Evolutionary conservation across 208 protist species (phyloP).

Genomic region (Acanthamoeba royreba): DNA sequence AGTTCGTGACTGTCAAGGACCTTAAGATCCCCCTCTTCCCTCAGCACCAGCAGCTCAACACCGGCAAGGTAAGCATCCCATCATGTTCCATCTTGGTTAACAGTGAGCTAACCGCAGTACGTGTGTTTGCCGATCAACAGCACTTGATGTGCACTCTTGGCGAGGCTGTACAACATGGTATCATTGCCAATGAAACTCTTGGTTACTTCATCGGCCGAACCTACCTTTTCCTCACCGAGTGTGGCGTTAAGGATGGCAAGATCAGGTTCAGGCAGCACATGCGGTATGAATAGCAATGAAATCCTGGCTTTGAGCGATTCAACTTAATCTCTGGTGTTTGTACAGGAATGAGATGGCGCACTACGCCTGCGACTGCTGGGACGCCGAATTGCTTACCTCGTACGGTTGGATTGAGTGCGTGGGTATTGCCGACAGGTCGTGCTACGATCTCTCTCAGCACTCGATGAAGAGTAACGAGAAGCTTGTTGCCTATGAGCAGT

Average conservation of each 20-base stretch:
- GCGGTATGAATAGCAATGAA: no score
- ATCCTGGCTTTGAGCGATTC: no score
- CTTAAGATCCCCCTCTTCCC: constrained; percentile 61
- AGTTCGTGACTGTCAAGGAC: constrained; percentile 88
- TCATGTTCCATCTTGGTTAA: no score
- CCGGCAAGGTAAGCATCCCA: constrained; percentile 43
- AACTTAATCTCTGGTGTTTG: no score
- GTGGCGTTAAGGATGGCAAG: constrained; percentile 88
- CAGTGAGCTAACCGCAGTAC: no score
- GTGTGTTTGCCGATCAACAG: neutral
- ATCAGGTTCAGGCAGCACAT: constrained; percentile 95
- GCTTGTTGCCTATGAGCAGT: constrained; percentile 89
- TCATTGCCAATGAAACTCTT: constrained; percentile 96
- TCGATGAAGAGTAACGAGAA: constrained; percentile 85
- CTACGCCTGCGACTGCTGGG: constrained; percentile 99
- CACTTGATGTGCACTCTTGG: constrained; percentile 61
- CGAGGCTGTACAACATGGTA: constrained; percentile 71
- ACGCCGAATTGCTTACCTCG: constrained; percentile 94
- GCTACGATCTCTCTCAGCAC: constrained; percentile 96
- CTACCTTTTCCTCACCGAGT: constrained; percentile 88
- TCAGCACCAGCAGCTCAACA: constrained; percentile 36
- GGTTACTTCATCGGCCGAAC: constrained; percentile 98
- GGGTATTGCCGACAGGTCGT: constrained; percentile 97
- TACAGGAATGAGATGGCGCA: constrained; percentile 97
- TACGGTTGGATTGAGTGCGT: constrained; percentile 99